A percentile compares a stretch with the other conserved stretches of the same genome.
Conservation (phyloP, 176 grass and related monocot genomes). For the Stipa capillata region DNA sequence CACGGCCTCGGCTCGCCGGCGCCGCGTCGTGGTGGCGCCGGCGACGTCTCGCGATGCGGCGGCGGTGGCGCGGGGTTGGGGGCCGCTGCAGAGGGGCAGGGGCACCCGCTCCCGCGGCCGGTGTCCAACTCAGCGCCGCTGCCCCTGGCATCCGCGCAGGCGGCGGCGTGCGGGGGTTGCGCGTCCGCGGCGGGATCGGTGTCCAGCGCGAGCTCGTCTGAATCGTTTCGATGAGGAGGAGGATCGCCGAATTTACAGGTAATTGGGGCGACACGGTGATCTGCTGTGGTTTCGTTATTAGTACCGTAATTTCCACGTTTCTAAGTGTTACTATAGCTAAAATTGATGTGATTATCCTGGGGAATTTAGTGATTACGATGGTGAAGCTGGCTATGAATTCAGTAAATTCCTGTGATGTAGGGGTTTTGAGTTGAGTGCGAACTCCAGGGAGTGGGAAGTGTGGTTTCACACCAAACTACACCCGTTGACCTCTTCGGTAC, state of each 20-base stretch:
- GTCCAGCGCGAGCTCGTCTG: conserved; percentile 54
- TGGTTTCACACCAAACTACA: no score
- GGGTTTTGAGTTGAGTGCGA: neutral
- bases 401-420: neutral
- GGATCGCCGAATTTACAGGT: conserved; percentile 42
- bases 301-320: neutral
- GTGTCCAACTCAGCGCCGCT: conserved; percentile 17
- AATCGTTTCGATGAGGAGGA: conserved; percentile 46
- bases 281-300: neutral
- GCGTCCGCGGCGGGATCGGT: conserved; percentile 25
- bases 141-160: neutral
- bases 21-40: neutral
- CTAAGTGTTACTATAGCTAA: neutral
- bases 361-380: neutral
- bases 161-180: neutral
- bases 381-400: neutral
- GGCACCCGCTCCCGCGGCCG: conserved; percentile 36
- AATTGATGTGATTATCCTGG: neutral
- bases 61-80: neutral
- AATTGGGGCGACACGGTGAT: neutral
- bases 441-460: neutral
- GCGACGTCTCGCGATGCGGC: neutral
- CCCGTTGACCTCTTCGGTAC: neutral
- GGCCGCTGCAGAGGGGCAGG: neutral
- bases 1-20: neutral